Evolutionary conservation across 169 alveolate genomes (phyloP).

Genomic region (Miamiensis avidus): DNA sequence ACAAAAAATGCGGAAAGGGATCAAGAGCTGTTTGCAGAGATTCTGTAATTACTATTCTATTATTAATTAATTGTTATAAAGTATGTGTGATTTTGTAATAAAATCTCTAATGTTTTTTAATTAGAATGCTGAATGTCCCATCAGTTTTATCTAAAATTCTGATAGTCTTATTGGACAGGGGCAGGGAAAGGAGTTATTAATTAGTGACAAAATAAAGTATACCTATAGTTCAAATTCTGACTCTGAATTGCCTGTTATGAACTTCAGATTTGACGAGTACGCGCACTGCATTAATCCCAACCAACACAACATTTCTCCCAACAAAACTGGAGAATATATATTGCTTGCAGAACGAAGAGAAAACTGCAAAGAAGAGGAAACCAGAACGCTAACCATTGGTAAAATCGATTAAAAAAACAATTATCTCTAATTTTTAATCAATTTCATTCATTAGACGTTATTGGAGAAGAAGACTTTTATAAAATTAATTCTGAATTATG

Average conservation of each 20-base stretch:
- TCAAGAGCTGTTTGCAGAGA: neutral
- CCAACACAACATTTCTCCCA: neutral
- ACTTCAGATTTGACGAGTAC: neutral
- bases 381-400: neutral
- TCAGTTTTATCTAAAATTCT: too few relatives aligned
- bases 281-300: neutral
- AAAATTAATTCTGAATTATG: neutral
- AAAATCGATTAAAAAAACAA: too few relatives aligned
- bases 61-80: too few relatives aligned
- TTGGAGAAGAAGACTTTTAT: neutral
- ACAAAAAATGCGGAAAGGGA: neutral
- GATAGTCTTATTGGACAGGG: neutral
- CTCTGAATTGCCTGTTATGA: neutral
- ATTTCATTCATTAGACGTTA: neutral
- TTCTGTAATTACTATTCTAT: neutral
- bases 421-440: too few relatives aligned
- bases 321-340: neutral
- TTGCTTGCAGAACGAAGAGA: neutral
- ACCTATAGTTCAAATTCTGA: too few relatives aligned
- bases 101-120: too few relatives aligned
- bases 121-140: neutral
- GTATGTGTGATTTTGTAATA: too few relatives aligned
- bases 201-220: too few relatives aligned
- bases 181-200: neutral
- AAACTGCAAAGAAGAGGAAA: neutral